These are phyloP conservation scores for Lichenothelia convexa DNA, from an alignment of 495 filamentous ascomycete species.

Conservation along the genomic window DNA sequence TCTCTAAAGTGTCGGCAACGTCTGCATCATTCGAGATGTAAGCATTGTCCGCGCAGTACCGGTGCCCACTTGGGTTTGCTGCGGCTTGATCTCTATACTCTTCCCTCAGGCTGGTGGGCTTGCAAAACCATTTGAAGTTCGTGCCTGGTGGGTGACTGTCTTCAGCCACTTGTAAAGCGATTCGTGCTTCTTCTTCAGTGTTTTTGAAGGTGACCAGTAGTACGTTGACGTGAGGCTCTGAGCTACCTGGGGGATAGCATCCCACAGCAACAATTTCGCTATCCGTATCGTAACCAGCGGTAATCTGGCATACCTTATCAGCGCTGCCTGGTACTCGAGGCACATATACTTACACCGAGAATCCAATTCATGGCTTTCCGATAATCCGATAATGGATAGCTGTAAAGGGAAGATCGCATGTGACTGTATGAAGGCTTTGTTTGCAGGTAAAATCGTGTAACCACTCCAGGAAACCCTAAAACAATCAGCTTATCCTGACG, in stretches of 20 bases:
- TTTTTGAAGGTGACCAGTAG: conserved; percentile 27
- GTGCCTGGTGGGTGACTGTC: conserved; percentile 19
- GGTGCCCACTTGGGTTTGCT: conserved; percentile 25
- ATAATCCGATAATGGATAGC: conserved; percentile 26
- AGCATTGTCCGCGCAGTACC: conserved; percentile 32
- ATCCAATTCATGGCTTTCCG: conserved; percentile 27
- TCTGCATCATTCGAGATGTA: conserved; percentile 28
- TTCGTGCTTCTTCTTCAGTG: conserved; percentile 15
- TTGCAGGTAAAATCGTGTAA: conserved; percentile 28
- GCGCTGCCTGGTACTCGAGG: neutral
- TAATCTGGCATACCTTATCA: conserved; percentile 5
- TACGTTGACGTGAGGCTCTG: conserved; percentile 21
- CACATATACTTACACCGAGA: conserved; percentile 7
- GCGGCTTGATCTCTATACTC: conserved; percentile 24
- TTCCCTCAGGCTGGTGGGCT: conserved; percentile 22
- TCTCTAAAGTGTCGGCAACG: conserved; percentile 23
- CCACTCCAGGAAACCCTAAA: conserved; percentile 29
- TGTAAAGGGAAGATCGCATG: conserved; percentile 27
- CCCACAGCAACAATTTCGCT: conserved; percentile 28
- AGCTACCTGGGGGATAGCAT: conserved; percentile 11
- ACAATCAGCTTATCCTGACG: neutral
- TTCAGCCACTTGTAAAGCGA: conserved; percentile 20
- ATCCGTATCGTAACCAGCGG: conserved; percentile 21
- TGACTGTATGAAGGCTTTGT: conserved; percentile 13
- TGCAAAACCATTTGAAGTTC: conserved; percentile 17